Evolutionary conservation across 2,329 filamentous ascomycete species (phyloP), one percentile per base, ranked within the genome.

Genomic region (Aspergillus neotritici): DNA sequence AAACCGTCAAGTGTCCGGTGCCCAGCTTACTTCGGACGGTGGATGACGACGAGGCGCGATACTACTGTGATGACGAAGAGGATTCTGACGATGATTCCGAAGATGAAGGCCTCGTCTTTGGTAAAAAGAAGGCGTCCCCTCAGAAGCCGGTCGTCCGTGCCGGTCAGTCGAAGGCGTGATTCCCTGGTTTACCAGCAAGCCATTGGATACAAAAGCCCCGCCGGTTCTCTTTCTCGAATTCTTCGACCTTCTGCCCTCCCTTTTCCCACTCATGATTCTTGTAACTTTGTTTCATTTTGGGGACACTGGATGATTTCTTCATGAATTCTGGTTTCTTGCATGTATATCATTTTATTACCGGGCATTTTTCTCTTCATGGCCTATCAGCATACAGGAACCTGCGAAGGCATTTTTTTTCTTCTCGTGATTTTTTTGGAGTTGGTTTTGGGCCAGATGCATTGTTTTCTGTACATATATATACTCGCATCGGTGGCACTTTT

Each of bases 21-120:
- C 40, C 46, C 8, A 52, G 37, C 31, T 52, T 52, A 3, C 47
- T 43, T 3, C 56, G 56, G 7, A 51, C 55, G 9, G 52, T 49
- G 5, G 60, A 69, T 44, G 66, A 68, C 34, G 64, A 68, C 28
- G 63, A 68, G 42, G 59, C 56, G 29, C 57, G 57, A 34, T 68
- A 68, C 44, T 66, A 68, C 48, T 68, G 64, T 41, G 65, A 68
- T 39, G 65, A 69, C 40, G 67, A 70, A 50, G 60, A 68, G 29
- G 65, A 60, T 17, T 55, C 55, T 11, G 54, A 63, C n/a, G 59
- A 61, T 30, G 65, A 69, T 14, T 69, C 66, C 2, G 67, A 69
- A 51, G 67, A 70, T 29, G 67, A 70, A 57, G 66, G 57, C 3
- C 61, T 70, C 29, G 55, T 68, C 15, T 65, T 70, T 46, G 66